Conservation (phyloP, 352 stramenopile genomes). For the Globisporangium perplexum region DNA sequence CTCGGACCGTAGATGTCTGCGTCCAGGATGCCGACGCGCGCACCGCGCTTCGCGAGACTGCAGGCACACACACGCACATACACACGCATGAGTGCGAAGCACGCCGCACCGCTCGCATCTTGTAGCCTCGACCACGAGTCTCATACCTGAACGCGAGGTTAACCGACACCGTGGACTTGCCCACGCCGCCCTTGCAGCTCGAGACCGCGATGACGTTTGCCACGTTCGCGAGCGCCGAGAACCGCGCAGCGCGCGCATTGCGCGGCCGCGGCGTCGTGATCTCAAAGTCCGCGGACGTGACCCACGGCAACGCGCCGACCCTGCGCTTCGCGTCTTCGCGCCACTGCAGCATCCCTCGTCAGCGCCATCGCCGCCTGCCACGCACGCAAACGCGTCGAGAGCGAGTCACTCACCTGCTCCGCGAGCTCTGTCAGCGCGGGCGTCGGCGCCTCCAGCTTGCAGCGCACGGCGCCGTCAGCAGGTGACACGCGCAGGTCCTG, state of each 20-base stretch:
- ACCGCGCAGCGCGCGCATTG: conserved; percentile 62
- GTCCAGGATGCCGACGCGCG: conserved; percentile 97
- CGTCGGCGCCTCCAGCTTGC: conserved; percentile 67
- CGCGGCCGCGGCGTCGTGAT: conserved; percentile 53
- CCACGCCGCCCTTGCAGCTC: conserved; percentile 97
- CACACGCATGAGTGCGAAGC: background rate
- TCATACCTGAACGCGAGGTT: conserved; percentile 94
- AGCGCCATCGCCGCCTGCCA: background rate
- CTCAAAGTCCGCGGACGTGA: conserved; percentile 60
- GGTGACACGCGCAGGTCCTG: conserved; percentile 51
- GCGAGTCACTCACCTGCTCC: conserved; percentile 32
- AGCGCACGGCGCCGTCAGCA: conserved; percentile 45
- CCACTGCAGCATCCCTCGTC: conserved; percentile 36
- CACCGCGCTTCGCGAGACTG: conserved; percentile 86
- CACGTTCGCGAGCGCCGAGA: conserved; percentile 77
- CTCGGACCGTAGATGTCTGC: conserved; percentile 99
- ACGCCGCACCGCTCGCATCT: too few species aligned
- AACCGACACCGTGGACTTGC: conserved; percentile 98
- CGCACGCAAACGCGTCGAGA: background rate
- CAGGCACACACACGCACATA: background rate
- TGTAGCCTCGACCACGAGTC: background rate
- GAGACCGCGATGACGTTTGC: conserved; percentile 88
- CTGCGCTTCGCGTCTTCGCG: conserved; percentile 40
- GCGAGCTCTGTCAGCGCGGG: conserved; percentile 64
- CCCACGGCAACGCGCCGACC: conserved; percentile 66